phyloP scores from a whole-genome alignment of 768 basidiomycete species.

The Tulasnella calospora region DNA sequence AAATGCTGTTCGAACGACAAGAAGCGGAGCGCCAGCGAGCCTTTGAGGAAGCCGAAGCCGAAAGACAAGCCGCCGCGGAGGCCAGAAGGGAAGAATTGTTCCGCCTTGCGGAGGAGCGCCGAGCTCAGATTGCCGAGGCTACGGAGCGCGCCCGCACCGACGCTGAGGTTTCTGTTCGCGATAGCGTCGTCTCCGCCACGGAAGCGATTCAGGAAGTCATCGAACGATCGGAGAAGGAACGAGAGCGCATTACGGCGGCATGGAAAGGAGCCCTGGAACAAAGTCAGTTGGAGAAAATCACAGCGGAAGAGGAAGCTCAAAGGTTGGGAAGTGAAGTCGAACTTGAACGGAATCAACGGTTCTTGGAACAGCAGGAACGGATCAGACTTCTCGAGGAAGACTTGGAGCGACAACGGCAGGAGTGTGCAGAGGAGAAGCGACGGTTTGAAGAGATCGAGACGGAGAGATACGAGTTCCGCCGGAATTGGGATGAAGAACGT shows the following conservation, averaged over 20 bases:
- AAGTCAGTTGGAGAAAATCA: conserved; percentile 32
- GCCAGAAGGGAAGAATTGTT: conserved; percentile 22
- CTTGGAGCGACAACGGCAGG: conserved; percentile 52
- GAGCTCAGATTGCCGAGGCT: conserved; percentile 14
- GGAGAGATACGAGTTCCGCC: conserved; percentile 36
- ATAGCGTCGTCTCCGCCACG: conserved; percentile 3
- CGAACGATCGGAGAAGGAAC: conserved; percentile 26
- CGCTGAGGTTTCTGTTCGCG: conserved; percentile 15
- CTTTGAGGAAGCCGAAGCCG: conserved; percentile 30
- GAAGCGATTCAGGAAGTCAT: conserved; percentile 24
- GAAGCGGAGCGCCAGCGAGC: conserved; percentile 41
- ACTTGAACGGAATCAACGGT: conserved; percentile 28
- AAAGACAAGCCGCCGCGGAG: conserved; percentile 27
- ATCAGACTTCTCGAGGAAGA: conserved; percentile 61
- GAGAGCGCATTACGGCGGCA: conserved; percentile 27
- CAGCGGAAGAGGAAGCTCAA: conserved; percentile 40
- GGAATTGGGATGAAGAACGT: conserved; percentile 44
- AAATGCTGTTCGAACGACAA: conserved; percentile 45
- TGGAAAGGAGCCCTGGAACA: background rate
- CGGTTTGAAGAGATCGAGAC: conserved; percentile 56
- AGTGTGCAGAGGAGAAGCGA: conserved; percentile 50
- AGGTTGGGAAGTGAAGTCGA: conserved; percentile 32
- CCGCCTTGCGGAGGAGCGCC: conserved; percentile 19
- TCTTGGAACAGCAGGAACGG: conserved; percentile 42
- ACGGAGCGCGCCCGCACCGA: conserved; percentile 18